Conservation (phyloP, 108 stramenopile species). For the Discostella pseudostelligera region DNA sequence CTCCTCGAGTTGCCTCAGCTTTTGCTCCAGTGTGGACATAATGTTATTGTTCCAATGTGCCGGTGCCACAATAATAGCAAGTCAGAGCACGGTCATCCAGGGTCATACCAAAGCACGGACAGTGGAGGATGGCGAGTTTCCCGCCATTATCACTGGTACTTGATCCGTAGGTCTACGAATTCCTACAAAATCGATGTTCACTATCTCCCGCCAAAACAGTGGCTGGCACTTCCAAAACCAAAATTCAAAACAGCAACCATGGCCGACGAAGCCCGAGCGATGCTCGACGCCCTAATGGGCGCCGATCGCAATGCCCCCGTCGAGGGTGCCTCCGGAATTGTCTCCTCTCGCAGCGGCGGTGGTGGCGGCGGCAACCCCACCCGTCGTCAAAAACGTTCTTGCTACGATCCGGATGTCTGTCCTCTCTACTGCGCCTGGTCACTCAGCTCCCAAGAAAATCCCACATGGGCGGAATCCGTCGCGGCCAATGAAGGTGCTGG, state of each 20-base stretch:
- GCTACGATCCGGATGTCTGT: conserved; percentile 81
- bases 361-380: conserved; percentile 19
- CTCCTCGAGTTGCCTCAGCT: conserved; percentile 34
- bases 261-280: conserved; percentile 72
- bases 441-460: conserved; percentile 27
- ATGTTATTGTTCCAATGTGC: not conserved
- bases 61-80: too few species aligned
- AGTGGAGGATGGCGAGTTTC: too few species aligned
- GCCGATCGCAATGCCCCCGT: conserved; percentile 78
- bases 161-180: too few species aligned
- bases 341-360: conserved; percentile 7
- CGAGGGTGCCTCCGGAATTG: conserved; percentile 38
- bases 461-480: conserved; percentile 44
- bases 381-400: conserved; percentile 56
- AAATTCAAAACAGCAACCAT: conserved; percentile 20
- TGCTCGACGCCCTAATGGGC: conserved; percentile 89
- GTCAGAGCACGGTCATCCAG: too few species aligned
- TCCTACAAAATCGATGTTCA: too few species aligned
- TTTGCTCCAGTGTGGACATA: conserved; percentile 21
- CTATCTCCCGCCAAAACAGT: too few species aligned
- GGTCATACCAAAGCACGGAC: too few species aligned
- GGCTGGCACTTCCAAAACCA: not conserved
- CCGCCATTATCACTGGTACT: too few species aligned
- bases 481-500: conserved; percentile 44
- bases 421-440: conserved; percentile 87